phyloP scores from a whole-genome alignment of 805 yeast species.

The Kodamaea lidongshanica region DNA sequence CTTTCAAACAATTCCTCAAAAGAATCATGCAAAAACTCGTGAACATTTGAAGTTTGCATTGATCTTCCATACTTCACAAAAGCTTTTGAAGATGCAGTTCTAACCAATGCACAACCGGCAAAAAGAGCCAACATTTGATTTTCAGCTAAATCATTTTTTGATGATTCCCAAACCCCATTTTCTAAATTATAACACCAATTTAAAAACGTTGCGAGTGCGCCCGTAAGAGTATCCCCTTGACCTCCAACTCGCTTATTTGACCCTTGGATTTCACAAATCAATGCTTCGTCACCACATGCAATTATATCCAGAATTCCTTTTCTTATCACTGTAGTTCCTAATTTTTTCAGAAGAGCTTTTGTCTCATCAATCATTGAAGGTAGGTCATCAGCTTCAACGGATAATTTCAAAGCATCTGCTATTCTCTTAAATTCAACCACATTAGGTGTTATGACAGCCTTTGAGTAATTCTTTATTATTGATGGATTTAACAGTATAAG shows the following conservation, averaged over 20 bases:
- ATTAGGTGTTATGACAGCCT: conserved; percentile 83
- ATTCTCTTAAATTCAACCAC: conserved; percentile 75
- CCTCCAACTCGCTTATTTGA: conserved; percentile 86
- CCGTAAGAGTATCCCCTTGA: conserved; percentile 91
- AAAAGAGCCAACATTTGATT: conserved; percentile 50
- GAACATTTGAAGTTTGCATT: conserved; percentile 81
- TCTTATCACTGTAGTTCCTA: conserved; percentile 58
- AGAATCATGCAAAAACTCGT: conserved; percentile 58
- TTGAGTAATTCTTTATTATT: conserved; percentile 46
- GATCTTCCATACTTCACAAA: conserved; percentile 62
- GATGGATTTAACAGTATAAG: conserved; percentile 55
- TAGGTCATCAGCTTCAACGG: conserved; percentile 10
- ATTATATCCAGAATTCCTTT: conserved; percentile 71
- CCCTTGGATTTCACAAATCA: conserved; percentile 50
- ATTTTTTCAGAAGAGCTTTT: conserved; percentile 34
- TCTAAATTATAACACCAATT: conserved; percentile 74
- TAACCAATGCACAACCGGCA: conserved; percentile 65
- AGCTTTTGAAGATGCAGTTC: conserved; percentile 61
- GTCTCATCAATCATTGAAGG: conserved; percentile 10
- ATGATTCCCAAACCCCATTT: conserved; percentile 44
- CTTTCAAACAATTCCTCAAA: conserved; percentile 41
- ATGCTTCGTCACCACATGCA: conserved; percentile 39
- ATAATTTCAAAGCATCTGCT: conserved; percentile 41
- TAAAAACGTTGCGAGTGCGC: conserved; percentile 72
- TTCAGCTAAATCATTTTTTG: conserved; percentile 2